These are phyloP conservation scores for Xylaria sp. DNA, from an alignment of 2,329 filamentous ascomycete genomes.

Conservation along the genomic window DNA sequence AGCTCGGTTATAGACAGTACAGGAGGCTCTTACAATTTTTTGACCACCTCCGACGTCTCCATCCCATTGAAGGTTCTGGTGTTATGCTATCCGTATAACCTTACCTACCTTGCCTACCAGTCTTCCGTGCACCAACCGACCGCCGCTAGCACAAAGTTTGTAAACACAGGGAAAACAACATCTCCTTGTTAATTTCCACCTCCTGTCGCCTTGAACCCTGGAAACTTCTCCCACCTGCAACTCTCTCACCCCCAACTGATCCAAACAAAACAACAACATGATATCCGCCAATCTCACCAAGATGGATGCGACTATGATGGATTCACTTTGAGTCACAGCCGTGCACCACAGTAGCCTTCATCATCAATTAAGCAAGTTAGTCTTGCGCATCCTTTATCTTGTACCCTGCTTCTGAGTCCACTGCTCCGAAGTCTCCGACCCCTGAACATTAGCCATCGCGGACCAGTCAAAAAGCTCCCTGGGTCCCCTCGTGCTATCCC, in stretches of 20 bases:
- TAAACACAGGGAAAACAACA: not conserved
- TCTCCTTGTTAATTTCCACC: not conserved
- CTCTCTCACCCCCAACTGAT: slow-evolving; percentile 6
- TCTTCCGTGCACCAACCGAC: not conserved
- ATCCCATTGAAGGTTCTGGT: not conserved
- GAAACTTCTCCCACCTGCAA: not conserved
- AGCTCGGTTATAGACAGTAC: not conserved
- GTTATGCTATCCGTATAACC: not conserved
- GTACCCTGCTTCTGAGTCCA: not conserved
- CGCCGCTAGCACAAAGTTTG: not conserved
- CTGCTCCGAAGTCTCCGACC: slow-evolving; percentile 1
- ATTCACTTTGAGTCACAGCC: slow-evolving; percentile 30
- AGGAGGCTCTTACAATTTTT: slow-evolving; percentile 1
- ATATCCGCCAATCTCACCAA: slow-evolving; percentile 29
- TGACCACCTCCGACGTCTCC: not conserved
- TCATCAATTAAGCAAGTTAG: slow-evolving; percentile 1
- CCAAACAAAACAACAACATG: slow-evolving; percentile 23
- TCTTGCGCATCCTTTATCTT: slow-evolving; percentile 1
- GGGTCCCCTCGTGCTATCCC: not conserved
- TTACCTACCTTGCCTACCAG: not conserved
- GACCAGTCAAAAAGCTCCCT: not conserved
- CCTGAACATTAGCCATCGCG: not conserved
- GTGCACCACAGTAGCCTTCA: not conserved
- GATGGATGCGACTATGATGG: slow-evolving; percentile 26
- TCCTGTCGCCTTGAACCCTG: not conserved